phyloP scores from a whole-genome alignment of 1,284 basidiomycete species.

The Ustilago hordei region DNA sequence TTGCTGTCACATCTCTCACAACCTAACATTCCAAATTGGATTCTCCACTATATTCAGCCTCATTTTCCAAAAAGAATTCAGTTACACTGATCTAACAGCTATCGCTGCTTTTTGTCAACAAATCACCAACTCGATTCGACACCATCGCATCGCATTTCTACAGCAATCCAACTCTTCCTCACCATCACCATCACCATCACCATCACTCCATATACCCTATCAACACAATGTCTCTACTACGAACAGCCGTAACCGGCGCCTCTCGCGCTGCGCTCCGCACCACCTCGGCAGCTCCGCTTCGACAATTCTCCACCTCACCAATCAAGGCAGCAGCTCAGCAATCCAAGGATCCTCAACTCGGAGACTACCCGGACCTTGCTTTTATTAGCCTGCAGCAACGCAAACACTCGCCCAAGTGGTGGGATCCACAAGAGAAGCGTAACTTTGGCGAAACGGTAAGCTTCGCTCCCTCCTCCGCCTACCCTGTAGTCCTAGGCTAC shows the following conservation, averaged over 20 bases:
- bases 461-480: not conserved
- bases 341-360: constrained; percentile 66
- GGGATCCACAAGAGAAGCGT: constrained; percentile 68
- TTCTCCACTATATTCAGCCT: not conserved
- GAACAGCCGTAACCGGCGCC: constrained; percentile 35
- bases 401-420: constrained; percentile 65
- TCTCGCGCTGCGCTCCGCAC: constrained; percentile 30
- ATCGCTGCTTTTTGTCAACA: no score
- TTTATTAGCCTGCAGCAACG: constrained; percentile 59
- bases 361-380: constrained; percentile 67
- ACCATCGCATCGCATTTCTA: constrained; percentile 29
- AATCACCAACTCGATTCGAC: not conserved
- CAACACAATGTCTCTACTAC: constrained; percentile 44
- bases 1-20: not conserved
- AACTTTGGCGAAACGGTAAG: constrained; percentile 68
- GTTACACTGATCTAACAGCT: no score
- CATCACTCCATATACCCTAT: not conserved
- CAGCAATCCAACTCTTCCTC: not conserved
- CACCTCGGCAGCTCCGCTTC: constrained; percentile 20
- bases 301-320: constrained; percentile 35
- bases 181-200: constrained; percentile 1
- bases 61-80: not conserved
- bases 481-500: no score
- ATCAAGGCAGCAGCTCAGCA: constrained; percentile 16
- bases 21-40: constrained; percentile 14